A percentile compares a stretch with the other conserved stretches of the same genome.
phyloP scores from a whole-genome alignment of 2,329 filamentous ascomycete genomes.

The Colletotrichum destructivum region DNA sequence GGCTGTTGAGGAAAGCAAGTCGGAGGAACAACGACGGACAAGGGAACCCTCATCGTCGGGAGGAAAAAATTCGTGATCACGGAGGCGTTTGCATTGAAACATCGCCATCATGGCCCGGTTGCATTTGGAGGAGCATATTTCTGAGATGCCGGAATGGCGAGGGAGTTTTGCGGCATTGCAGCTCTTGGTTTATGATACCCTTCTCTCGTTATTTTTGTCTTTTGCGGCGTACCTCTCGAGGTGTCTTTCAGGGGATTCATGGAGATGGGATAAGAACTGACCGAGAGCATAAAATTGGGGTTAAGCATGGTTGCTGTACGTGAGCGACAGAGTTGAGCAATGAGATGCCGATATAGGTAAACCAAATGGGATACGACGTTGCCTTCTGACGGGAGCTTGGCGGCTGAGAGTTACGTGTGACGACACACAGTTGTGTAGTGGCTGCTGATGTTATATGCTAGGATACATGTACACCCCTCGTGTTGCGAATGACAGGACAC shows the following conservation, averaged over 20 bases:
- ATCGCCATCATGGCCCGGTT: neutral
- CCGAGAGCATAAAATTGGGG: slow-evolving; percentile 7
- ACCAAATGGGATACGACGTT: neutral
- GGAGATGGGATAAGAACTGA: slow-evolving; percentile 8
- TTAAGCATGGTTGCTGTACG: neutral
- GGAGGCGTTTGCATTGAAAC: neutral
- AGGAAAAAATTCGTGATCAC: neutral
- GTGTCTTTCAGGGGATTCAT: neutral
- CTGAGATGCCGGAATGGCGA: slow-evolving; percentile 2
- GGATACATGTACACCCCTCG: neutral
- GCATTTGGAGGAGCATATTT: neutral
- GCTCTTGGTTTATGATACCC: slow-evolving; percentile 32
- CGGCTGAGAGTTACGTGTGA: slow-evolving; percentile 12
- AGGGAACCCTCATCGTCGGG: slow-evolving; percentile 27
- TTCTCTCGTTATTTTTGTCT: slow-evolving; percentile 22
- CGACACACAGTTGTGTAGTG: neutral
- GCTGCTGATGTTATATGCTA: neutral
- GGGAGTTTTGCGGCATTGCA: slow-evolving; percentile 12
- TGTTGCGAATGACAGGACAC: neutral
- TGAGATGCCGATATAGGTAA: neutral
- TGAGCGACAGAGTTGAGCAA: neutral
- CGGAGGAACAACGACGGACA: slow-evolving; percentile 18
- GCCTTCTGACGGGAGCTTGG: neutral
- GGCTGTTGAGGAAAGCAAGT: slow-evolving; percentile 43
- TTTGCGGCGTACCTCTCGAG: slow-evolving; percentile 8